Conservation (phyloP, 768 basidiomycete genomes). For the Leccinum ochraceum region DNA sequence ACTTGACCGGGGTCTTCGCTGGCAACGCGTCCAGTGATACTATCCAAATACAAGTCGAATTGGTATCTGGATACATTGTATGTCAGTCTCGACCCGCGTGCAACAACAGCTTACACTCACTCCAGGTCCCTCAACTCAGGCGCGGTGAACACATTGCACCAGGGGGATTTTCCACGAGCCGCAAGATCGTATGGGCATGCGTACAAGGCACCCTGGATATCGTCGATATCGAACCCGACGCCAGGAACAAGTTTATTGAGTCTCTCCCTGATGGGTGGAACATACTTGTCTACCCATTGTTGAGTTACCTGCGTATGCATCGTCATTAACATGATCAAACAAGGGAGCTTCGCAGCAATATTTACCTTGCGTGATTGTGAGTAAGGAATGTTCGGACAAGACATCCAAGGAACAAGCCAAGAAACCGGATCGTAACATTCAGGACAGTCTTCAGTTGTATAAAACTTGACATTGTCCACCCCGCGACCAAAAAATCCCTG, state of each 20-base stretch:
- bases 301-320: slow-evolving; percentile 7
- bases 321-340: neutral
- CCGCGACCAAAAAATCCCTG: slow-evolving; percentile 40
- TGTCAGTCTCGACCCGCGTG: neutral
- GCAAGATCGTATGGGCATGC: slow-evolving; percentile 45
- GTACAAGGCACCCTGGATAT: slow-evolving; percentile 41
- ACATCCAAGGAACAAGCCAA: slow-evolving; percentile 42
- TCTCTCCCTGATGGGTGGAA: slow-evolving; percentile 38
- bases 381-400: slow-evolving; percentile 28
- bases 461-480: slow-evolving; percentile 26
- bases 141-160: slow-evolving; percentile 41
- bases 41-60: slow-evolving; percentile 35
- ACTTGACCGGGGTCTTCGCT: too few species aligned
- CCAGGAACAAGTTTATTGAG: slow-evolving; percentile 38
- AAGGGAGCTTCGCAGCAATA: neutral
- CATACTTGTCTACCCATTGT: slow-evolving; percentile 37
- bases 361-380: neutral
- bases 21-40: too few species aligned
- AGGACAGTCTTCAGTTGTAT: slow-evolving; percentile 34
- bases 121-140: slow-evolving; percentile 39
- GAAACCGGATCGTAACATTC: slow-evolving; percentile 29
- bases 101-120: slow-evolving; percentile 21
- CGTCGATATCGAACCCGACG: slow-evolving; percentile 31
- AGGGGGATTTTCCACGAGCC: slow-evolving; percentile 36
- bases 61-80: slow-evolving; percentile 32